Evolutionary conservation across 1,284 basidiomycete species (phyloP), one percentile per base, ranked within the genome.

Genomic region (Bjerkandera adusta): DNA sequence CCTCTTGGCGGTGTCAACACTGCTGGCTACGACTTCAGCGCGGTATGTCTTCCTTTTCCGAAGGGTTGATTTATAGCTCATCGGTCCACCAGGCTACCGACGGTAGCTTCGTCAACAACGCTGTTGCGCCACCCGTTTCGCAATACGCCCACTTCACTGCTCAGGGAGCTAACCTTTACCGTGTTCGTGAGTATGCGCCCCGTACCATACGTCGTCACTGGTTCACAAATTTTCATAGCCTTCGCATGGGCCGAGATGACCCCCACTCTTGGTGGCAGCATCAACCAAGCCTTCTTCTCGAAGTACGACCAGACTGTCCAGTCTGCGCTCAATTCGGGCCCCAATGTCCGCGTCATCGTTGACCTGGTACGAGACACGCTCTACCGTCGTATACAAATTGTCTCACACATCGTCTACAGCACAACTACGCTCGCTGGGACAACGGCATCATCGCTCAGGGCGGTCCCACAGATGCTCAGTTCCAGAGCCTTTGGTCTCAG

Each of bases 381-480:
- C n/a, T n/a, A n/a, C n/a, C n/a, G 16, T 25, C 38, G 16, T 16
- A 32, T 22, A n/a, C 24, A 20, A 6, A 15, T 16, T 6, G 20
- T 6, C n/a, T n/a, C n/a, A n/a, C n/a, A n/a, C n/a, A n/a, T n/a
- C n/a, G n/a, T 30, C 35, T 45, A 34, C 29, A 65, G 68, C 75
- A 77, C 62, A 76, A 77, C 65, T 78, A 77, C 50, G 76, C 74
- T 15, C 67, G 76, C 33, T 76, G 72, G 72, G 73, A 77, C 48
- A 69, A 68, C 18, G 61, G 55, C 25, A 72, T 81, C 49, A 71
- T 81, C 36, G 70, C 69, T 5, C 73, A 77, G 53, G 79, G 76
- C 44, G 78, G 78, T 7, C 78, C 79, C 2, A 72, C 73, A 34
- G 71, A 77, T 51, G 72, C 57, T 12, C 67, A 79, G 57, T 79